A percentile compares a stretch with the other conserved stretches of the same genome.
Evolutionary conservation across 192 early-diverging fungal species (phyloP).

Genomic region (Haplosporangium gracile): DNA sequence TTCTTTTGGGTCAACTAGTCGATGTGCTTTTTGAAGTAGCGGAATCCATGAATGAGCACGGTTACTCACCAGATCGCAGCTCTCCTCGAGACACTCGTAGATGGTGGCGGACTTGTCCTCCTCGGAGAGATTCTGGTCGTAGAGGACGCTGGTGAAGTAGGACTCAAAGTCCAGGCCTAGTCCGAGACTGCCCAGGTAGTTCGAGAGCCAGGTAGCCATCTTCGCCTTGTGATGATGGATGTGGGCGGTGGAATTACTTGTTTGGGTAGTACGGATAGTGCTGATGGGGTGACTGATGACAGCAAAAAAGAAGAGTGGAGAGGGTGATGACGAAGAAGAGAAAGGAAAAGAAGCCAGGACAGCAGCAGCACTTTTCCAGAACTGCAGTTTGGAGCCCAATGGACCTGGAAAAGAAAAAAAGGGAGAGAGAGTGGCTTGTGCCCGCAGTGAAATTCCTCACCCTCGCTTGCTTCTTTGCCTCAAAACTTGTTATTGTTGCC

Average conservation of each 20-base stretch:
- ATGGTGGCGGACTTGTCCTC: conserved; percentile 46
- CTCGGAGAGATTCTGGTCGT: conserved; percentile 43
- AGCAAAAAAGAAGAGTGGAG: neutral
- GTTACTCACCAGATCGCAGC: conserved; percentile 33
- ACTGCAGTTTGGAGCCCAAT: conserved; percentile 3
- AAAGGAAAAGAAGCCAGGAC: neutral
- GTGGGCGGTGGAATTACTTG: neutral
- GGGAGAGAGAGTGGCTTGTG: neutral
- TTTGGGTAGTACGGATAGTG: neutral
- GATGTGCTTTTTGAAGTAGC: too few relatives aligned
- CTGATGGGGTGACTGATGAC: neutral
- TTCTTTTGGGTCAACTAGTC: too few relatives aligned
- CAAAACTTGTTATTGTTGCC: neutral
- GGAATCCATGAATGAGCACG: neutral
- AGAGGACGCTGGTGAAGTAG: conserved; percentile 35
- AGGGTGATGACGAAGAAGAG: neutral
- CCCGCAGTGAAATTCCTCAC: neutral
- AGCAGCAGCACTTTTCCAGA: neutral
- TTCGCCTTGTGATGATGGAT: neutral
- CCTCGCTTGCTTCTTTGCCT: too few relatives aligned
- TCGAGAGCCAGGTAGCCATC: conserved; percentile 52
- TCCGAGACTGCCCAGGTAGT: conserved; percentile 40
- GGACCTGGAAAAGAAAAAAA: neutral
- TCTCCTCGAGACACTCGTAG: conserved; percentile 40
- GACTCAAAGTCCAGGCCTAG: conserved; percentile 41